Conservation (phyloP, 768 basidiomycete species). For the Boletus pseudo-olivaceus region DNA sequence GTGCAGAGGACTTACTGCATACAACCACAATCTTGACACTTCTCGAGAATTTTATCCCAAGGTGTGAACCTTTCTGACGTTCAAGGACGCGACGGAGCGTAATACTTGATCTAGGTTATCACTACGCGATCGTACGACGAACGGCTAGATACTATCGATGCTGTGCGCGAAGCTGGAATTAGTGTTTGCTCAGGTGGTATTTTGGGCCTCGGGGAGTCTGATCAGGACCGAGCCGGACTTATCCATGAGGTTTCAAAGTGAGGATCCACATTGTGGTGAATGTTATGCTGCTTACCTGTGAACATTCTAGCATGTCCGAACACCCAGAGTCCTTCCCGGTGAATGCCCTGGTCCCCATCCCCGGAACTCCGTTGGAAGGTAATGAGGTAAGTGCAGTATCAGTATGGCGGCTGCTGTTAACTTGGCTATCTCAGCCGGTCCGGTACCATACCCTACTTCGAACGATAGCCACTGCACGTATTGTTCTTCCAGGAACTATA, state of each 20-base stretch:
- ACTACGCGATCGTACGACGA: conserved; percentile 95
- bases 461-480: conserved; percentile 92
- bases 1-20: conserved; percentile 84
- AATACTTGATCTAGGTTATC: conserved; percentile 63
- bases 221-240: conserved; percentile 85
- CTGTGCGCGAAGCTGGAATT: conserved; percentile 92
- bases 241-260: conserved; percentile 93
- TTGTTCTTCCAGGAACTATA: conserved; percentile 88
- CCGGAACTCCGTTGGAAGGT: conserved; percentile 87
- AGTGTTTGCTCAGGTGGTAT: conserved; percentile 98
- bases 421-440: conserved; percentile 54
- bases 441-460: conserved; percentile 80
- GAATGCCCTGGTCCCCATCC: conserved; percentile 93
- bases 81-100: neutral
- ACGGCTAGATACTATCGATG: conserved; percentile 80
- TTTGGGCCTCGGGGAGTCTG: conserved; percentile 88
- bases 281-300: conserved; percentile 1
- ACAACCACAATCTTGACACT: conserved; percentile 98
- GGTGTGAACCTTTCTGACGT: conserved; percentile 39
- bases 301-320: conserved; percentile 69
- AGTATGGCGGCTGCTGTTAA: conserved; percentile 5
- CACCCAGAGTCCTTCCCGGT: conserved; percentile 99
- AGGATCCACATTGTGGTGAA: conserved; percentile 23
- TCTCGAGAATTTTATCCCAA: conserved; percentile 95
- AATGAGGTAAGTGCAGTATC: conserved; percentile 62